Evolutionary conservation across 192 early-diverging fungal genomes (phyloP).

Genomic region (Borealophlyctis nickersoniae): DNA sequence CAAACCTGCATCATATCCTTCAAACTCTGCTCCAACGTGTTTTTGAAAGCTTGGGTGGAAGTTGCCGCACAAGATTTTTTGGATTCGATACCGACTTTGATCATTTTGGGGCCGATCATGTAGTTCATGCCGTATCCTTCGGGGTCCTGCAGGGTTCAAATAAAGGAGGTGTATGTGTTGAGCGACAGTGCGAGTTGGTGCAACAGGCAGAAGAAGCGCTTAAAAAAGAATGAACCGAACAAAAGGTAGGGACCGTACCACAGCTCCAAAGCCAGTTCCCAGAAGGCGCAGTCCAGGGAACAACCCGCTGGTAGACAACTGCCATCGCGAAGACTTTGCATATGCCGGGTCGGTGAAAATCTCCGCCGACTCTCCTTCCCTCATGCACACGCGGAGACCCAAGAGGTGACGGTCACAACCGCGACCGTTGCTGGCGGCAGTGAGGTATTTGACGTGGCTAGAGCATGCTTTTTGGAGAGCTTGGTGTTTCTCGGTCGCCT

Average conservation of each 20-base stretch:
- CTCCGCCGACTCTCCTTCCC: slow-evolving; percentile 29
- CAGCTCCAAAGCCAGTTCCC: slow-evolving; percentile 85
- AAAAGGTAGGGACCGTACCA: slow-evolving; percentile 30
- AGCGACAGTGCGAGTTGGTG: not conserved
- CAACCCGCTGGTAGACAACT: slow-evolving; percentile 72
- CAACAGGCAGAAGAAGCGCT: not conserved
- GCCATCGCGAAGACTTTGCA: slow-evolving; percentile 63
- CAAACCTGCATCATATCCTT: slow-evolving; percentile 28
- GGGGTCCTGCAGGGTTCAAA: slow-evolving; percentile 25
- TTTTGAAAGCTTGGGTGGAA: slow-evolving; percentile 19
- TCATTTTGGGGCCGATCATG: slow-evolving; percentile 54
- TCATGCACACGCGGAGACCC: slow-evolving; percentile 64
- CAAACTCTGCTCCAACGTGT: slow-evolving; percentile 31
- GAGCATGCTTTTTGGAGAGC: slow-evolving; percentile 60
- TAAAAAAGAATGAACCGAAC: slow-evolving; percentile 3
- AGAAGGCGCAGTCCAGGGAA: slow-evolving; percentile 64
- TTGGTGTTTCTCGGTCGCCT: slow-evolving; percentile 52
- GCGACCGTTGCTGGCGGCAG: slow-evolving; percentile 55
- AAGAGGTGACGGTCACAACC: slow-evolving; percentile 84
- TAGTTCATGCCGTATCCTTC: slow-evolving; percentile 91
- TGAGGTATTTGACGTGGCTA: slow-evolving; percentile 53
- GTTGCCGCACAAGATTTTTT: slow-evolving; percentile 46
- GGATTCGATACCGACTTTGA: slow-evolving; percentile 81
- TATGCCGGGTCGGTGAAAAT: slow-evolving; percentile 66
- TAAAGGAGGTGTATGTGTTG: slow-evolving; percentile 1